Evolutionary conservation across 1,284 basidiomycete species (phyloP), one percentile per base, ranked within the genome.

Genomic region (Sporisorium reilianum): DNA sequence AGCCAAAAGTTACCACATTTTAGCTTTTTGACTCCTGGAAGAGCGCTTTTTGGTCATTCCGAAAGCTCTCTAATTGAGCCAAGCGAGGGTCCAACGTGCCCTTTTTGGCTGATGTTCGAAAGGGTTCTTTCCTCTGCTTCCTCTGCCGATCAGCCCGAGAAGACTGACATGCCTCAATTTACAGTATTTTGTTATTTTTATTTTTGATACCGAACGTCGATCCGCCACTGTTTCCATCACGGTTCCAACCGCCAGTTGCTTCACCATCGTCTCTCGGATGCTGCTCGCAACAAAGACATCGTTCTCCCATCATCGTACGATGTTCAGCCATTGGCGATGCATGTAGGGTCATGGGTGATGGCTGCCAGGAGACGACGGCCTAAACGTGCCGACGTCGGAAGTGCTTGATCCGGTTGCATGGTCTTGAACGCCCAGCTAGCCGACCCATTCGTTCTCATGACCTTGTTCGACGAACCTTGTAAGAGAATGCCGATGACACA

Each of bases 81-180:
- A 48, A 48, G 46, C 46, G 46, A 48, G 28, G 28, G 46, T 46
- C 23, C 42, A 44, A 44, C 42, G 42, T 44, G 42, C 42, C 23
- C 4, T 44, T n/a, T n/a, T n/a, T n/a, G n/a, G n/a, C n/a, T n/a
- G n/a, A n/a, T n/a, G n/a, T 9, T 23, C 22, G 23, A 44, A 45
- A 45, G 42, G 42, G 42, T 45, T 14, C 25, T 38, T 4, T n/a
- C 18, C 16, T 2, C 32, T 14, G 12, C 32, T 14, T 14, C 12
- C 32, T 9, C 32, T 34, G 32, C 32, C 32, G 11, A 34, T 34
- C 32, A 34, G 6, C 8, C 8, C 34, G 8, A 6, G 3, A 14
- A 34, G 8, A 10, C 36, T 38, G 36, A 38, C 14, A 18, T 38
- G 36, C 36, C 36, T 9, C 36, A 18, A 8, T 34, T 34, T 34